A percentile compares a stretch with the other conserved stretches of the same genome.
Evolutionary conservation across 257 asterid genomes (phyloP).

Genomic region (Gentiana dahurica): DNA sequence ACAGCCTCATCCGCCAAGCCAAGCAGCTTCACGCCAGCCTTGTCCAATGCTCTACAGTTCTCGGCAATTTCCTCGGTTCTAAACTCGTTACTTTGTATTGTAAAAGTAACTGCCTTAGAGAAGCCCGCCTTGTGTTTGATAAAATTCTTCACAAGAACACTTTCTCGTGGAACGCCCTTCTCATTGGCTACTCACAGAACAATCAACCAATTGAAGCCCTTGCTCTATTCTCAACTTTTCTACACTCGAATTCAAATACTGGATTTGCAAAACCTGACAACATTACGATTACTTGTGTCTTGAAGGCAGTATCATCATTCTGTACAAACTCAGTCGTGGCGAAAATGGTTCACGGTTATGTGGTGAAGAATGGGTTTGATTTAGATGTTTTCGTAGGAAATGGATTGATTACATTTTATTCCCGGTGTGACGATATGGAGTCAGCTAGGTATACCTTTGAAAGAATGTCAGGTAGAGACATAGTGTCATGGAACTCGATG

Average conservation of each 20-base stretch:
- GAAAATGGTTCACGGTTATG: slow-evolving; percentile 50
- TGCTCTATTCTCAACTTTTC: slow-evolving; percentile 23
- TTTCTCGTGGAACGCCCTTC: slow-evolving; percentile 71
- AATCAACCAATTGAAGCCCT: slow-evolving; percentile 34
- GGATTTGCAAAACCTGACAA: slow-evolving; percentile 41
- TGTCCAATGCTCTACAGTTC: slow-evolving; percentile 32
- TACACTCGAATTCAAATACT: slow-evolving; percentile 15
- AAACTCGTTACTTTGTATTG: slow-evolving; percentile 60
- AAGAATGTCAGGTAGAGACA: slow-evolving; percentile 52
- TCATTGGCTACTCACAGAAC: slow-evolving; percentile 50
- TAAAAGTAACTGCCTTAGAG: slow-evolving; percentile 19
- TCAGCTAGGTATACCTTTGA: slow-evolving; percentile 52
- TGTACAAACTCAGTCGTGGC: slow-evolving; percentile 17
- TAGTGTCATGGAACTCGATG: slow-evolving; percentile 85
- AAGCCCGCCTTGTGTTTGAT: slow-evolving; percentile 75
- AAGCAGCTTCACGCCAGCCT: slow-evolving; percentile 67
- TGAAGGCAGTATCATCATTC: slow-evolving; percentile 66
- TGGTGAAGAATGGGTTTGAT: slow-evolving; percentile 46
- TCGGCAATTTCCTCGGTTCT: slow-evolving; percentile 73
- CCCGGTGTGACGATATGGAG: slow-evolving; percentile 52
- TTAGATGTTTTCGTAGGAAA: slow-evolving; percentile 53
- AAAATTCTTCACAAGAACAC: slow-evolving; percentile 51
- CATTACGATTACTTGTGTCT: slow-evolving; percentile 55
- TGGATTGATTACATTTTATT: slow-evolving; percentile 66
- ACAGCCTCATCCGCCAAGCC: slow-evolving; percentile 48